Conservation (phyloP, 2,329 filamentous ascomycete species). For the Mycosphaerella sp. region DNA sequence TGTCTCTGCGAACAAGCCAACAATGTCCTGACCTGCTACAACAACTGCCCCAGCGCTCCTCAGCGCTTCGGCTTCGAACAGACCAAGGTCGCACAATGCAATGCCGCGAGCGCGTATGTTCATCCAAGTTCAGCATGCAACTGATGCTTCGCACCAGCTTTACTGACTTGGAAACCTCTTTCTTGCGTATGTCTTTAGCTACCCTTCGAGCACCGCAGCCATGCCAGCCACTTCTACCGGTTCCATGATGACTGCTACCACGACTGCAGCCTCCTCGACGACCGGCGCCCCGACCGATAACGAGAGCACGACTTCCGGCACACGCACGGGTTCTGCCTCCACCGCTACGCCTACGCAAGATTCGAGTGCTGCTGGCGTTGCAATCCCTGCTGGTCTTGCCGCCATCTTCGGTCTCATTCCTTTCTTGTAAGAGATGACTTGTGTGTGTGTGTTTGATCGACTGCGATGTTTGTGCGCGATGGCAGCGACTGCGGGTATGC, state of each 20-base stretch:
- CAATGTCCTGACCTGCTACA: conserved; percentile 47
- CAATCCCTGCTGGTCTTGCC: conserved; percentile 17
- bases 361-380: conserved; percentile 10
- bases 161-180: neutral
- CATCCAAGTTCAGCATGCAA: no score
- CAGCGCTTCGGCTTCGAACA: conserved; percentile 33
- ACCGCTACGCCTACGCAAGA: conserved; percentile 3
- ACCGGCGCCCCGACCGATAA: conserved; percentile 3
- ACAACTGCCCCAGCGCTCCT: conserved; percentile 52
- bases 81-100: conserved; percentile 33
- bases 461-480: neutral
- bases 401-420: conserved; percentile 11
- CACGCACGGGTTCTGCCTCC: conserved; percentile 6
- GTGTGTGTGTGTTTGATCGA: neutral
- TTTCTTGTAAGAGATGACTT: conserved; percentile 4
- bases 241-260: conserved; percentile 9
- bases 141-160: neutral
- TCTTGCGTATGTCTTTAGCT: neutral
- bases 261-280: conserved; percentile 1
- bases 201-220: conserved; percentile 45
- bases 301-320: conserved; percentile 1
- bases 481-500: neutral
- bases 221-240: conserved; percentile 30
- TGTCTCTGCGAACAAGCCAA: conserved; percentile 54
- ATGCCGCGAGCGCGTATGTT: conserved; percentile 31